A percentile compares a stretch with the other conserved stretches of the same genome.
phyloP scores from a whole-genome alignment of 495 filamentous ascomycete species.

The Pseudotulostoma volvatum region DNA sequence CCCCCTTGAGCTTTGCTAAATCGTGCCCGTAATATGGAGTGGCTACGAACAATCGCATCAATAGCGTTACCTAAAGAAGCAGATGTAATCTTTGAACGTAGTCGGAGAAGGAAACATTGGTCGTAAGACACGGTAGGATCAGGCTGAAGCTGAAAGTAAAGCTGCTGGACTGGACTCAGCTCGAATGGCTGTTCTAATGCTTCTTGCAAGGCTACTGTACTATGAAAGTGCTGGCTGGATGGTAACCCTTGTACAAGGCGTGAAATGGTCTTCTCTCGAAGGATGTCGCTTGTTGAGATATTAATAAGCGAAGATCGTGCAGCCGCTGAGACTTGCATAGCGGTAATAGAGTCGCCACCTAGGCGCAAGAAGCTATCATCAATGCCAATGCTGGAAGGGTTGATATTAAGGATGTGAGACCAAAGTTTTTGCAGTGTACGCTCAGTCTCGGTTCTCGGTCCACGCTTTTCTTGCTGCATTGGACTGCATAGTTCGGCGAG shows the following conservation, averaged over 20 bases:
- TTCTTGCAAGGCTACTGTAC: too few species aligned
- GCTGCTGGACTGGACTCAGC: constrained; percentile 45
- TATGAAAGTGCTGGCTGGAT: too few species aligned
- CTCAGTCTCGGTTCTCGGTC: constrained; percentile 10
- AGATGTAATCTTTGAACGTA: constrained; percentile 24
- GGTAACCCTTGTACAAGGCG: too few species aligned
- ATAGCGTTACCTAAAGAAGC: constrained; percentile 26
- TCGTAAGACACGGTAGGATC: constrained; percentile 39
- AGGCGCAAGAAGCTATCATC: constrained; percentile 22
- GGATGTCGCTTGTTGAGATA: constrained; percentile 14
- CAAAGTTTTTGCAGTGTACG: constrained; percentile 8
- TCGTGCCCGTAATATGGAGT: constrained; percentile 46
- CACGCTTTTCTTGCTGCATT: background rate
- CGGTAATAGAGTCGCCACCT: constrained; percentile 27
- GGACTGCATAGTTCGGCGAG: background rate
- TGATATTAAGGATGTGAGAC: constrained; percentile 7
- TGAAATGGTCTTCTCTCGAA: constrained; percentile 14
- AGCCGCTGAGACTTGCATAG: constrained; percentile 18
- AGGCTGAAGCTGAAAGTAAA: constrained; percentile 35
- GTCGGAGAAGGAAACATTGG: constrained; percentile 39
- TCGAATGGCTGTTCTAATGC: too few species aligned
- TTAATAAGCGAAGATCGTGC: constrained; percentile 4
- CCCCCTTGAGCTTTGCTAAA: constrained; percentile 20
- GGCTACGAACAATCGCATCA: constrained; percentile 36
- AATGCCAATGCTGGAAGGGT: constrained; percentile 9